Conservation (phyloP, 1,284 basidiomycete genomes). For the Sparassis latifolia region DNA sequence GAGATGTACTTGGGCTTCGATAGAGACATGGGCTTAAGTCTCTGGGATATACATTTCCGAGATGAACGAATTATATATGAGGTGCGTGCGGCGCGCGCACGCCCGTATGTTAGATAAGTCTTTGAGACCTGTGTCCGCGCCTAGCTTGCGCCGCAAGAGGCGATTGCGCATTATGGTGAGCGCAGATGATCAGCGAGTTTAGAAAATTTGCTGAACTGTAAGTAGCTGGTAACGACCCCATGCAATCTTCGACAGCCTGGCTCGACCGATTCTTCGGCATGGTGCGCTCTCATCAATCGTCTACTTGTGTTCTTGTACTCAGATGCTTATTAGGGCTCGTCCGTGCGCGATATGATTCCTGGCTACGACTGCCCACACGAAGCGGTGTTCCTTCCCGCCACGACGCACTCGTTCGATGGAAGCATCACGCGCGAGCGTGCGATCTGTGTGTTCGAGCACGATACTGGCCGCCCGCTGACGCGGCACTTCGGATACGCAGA, state of each 20-base stretch:
- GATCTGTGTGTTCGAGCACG: constrained; percentile 62
- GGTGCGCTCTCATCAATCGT: constrained; percentile 17
- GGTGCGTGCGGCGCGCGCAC: constrained; percentile 19
- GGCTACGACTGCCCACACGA: constrained; percentile 65
- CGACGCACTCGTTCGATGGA: constrained; percentile 40
- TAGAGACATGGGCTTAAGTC: constrained; percentile 57
- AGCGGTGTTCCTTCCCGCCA: constrained; percentile 51
- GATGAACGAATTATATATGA: constrained; percentile 62
- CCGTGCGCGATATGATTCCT: constrained; percentile 49
- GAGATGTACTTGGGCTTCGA: constrained; percentile 57
- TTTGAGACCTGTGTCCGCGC: not conserved
- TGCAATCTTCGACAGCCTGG: constrained; percentile 58
- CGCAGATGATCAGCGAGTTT: not conserved
- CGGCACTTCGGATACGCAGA: constrained; percentile 47
- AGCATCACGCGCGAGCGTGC: constrained; percentile 40
- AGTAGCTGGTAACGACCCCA: constrained; percentile 56
- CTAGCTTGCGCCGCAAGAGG: constrained; percentile 52
- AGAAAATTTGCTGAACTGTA: not conserved
- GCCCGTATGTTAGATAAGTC: not conserved
- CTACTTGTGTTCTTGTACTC: not conserved
- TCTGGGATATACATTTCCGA: constrained; percentile 62
- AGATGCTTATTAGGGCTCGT: constrained; percentile 23
- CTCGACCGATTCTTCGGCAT: constrained; percentile 65
- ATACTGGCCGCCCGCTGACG: constrained; percentile 50
- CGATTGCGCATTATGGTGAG: constrained; percentile 55